Percentiles rank a stretch among this genome's conserved stretches.
Evolutionary conservation across 768 basidiomycete genomes (phyloP).

Genomic region (Pisolithus sp.): DNA sequence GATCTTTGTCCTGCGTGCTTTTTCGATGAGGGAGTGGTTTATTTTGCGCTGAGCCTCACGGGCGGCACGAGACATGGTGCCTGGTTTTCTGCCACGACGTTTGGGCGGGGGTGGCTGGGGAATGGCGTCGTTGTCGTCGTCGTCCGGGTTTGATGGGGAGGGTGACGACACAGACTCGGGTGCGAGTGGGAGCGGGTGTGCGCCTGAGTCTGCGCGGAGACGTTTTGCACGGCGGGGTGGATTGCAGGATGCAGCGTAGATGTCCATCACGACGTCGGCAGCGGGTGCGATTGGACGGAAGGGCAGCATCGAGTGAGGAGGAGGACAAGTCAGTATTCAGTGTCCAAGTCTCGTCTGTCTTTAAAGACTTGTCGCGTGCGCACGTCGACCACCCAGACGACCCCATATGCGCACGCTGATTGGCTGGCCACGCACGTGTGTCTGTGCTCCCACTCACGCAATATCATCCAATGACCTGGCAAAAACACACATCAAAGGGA

Average conservation of each 20-base stretch:
- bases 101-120: conserved; percentile 33
- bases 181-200: too few species aligned
- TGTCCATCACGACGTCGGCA: conserved; percentile 9
- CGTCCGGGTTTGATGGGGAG: conserved; percentile 17
- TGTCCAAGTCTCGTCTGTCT: background rate
- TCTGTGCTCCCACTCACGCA: background rate
- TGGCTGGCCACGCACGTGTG: conserved; percentile 21
- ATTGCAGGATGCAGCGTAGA: conserved; percentile 36
- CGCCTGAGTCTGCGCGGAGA: conserved; percentile 18
- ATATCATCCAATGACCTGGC: background rate
- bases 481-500: too few species aligned
- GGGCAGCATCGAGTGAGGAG: conserved; percentile 13
- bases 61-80: conserved; percentile 64
- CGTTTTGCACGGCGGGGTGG: conserved; percentile 44
- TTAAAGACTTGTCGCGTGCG: conserved; percentile 17
- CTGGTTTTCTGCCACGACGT: conserved; percentile 69
- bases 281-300: conserved; percentile 23
- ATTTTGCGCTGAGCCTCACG: conserved; percentile 85
- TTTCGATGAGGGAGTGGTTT: conserved; percentile 94
- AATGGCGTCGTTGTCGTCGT: conserved; percentile 17
- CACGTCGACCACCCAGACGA: conserved; percentile 11
- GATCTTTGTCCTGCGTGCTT: conserved; percentile 90
- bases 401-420: conserved; percentile 9
- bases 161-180: conserved; percentile 2
- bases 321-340: too few species aligned